phyloP scores from a whole-genome alignment of 495 filamentous ascomycete species.

The Acidiella bohemica region DNA sequence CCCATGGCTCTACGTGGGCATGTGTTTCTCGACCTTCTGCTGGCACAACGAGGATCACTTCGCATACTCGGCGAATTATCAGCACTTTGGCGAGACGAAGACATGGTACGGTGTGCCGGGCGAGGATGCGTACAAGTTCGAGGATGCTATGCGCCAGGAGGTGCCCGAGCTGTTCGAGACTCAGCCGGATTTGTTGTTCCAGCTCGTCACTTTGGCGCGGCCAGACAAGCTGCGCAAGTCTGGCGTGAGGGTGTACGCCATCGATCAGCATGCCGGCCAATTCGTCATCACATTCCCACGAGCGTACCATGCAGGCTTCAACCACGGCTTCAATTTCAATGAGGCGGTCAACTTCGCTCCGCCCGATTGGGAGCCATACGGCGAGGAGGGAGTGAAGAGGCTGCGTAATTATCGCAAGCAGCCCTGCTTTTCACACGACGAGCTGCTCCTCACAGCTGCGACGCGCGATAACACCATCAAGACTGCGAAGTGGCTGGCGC shows the following conservation, averaged over 20 bases:
- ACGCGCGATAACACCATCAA: conserved; percentile 69
- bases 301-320: conserved; percentile 41
- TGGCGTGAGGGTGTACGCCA: conserved; percentile 81
- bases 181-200: conserved; percentile 92
- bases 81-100: conserved; percentile 96
- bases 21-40: conserved; percentile 99
- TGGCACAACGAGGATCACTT: conserved; percentile 99
- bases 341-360: conserved; percentile 98
- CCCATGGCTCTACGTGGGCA: conserved; percentile 98
- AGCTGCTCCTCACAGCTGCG: conserved; percentile 81
- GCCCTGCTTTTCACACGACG: conserved; percentile 95
- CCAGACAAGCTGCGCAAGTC: conserved; percentile 92
- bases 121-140: conserved; percentile 84
- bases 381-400: conserved; percentile 71
- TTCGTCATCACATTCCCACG: conserved; percentile 67
- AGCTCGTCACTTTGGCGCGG: conserved; percentile 85
- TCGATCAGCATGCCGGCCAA: conserved; percentile 88
- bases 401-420: conserved; percentile 80
- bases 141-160: conserved; percentile 85
- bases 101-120: conserved; percentile 99
- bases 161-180: conserved; percentile 95
- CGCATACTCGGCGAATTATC: conserved; percentile 95
- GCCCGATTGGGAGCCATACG: conserved; percentile 90
- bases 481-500: conserved; percentile 87
- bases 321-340: conserved; percentile 82